phyloP scores from a whole-genome alignment of 225 moss, liverwort and hornwort species.

The Neckera pumila region DNA sequence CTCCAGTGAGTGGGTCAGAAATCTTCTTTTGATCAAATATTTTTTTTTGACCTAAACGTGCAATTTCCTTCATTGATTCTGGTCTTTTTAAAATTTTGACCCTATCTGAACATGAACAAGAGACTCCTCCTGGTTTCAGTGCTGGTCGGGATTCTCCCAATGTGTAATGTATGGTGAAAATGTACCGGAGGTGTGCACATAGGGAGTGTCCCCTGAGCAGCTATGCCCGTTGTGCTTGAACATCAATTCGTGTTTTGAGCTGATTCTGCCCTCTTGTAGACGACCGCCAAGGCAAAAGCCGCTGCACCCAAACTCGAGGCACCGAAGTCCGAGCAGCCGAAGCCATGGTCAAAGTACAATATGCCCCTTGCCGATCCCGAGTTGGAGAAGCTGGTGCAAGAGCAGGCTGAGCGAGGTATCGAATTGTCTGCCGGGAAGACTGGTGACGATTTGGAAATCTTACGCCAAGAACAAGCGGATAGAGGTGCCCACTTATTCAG shows the following conservation, averaged over 20 bases:
- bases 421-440: constrained; percentile 29
- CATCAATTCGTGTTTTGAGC: neutral
- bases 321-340: constrained; percentile 21
- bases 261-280: neutral
- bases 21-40: neutral
- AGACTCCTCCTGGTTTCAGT: neutral
- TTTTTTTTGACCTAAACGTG: neutral
- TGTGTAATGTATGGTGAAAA: neutral
- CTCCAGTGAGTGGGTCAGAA: neutral
- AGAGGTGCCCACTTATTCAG: constrained; percentile 6
- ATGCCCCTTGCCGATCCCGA: constrained; percentile 44
- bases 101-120: neutral
- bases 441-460: constrained; percentile 33
- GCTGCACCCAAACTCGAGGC: constrained; percentile 25
- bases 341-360: constrained; percentile 40
- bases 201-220: neutral
- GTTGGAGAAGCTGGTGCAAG: constrained; percentile 40
- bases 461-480: constrained; percentile 28
- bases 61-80: neutral
- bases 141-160: neutral
- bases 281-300: constrained; percentile 7
- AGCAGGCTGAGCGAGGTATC: constrained; percentile 46
- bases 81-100: neutral
- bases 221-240: neutral
- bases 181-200: neutral